Base-by-base conservation (phyloP, 2,329 filamentous ascomycete genomes). In the Bimuria novae-zelandiae region DNA sequence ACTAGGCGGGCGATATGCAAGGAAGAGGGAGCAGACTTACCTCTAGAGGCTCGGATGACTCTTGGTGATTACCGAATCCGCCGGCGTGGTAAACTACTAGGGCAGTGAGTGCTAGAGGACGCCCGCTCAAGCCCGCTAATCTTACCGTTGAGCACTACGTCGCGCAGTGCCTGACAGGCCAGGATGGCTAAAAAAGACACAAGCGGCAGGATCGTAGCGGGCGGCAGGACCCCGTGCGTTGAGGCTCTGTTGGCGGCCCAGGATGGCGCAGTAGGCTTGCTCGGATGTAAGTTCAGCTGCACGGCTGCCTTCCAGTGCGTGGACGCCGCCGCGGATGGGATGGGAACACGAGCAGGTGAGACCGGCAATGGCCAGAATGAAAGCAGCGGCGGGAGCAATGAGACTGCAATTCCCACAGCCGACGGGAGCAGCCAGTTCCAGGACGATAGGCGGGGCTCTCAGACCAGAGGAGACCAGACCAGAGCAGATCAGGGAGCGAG, bases 91-190 rank as follows among this genome's bases (percentile, higher is more conserved):
- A 70, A 57, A 55, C 63, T 69, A 66, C 55, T 54, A 46, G 60
- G 57, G 47, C 62, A 64, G 65, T 63, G 59, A 63, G 57, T 62
- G 65, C 50, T 59, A 58, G 54, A 62, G 64, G 62, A 68, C 61
- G 63, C 59, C 65, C 61, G 60, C 63, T 54, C 55, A 56, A 57
- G 64, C 60, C 59, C 61, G 60, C 57, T 54, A 60, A 59, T 63
- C 56, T 64, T 59, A 55, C 63, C 62, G 69, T 70, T 68, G 59
- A 59, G 60, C 63, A 66, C 66, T 27, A 70, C 60, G 69, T 71
- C 51, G 67, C 58, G 66, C 68, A 68, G 63, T 63, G 61, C 61
- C 63, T 68, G 68, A 62, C 62, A 63, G 64, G 51, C 55, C 56
- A 45, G 56, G 52, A 55, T 53, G 30, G 50, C 51, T 60, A 63